Evolutionary conservation across 306 rosid species (phyloP), one percentile per base, ranked within the genome.

Genomic region (Inga oerstediana): DNA sequence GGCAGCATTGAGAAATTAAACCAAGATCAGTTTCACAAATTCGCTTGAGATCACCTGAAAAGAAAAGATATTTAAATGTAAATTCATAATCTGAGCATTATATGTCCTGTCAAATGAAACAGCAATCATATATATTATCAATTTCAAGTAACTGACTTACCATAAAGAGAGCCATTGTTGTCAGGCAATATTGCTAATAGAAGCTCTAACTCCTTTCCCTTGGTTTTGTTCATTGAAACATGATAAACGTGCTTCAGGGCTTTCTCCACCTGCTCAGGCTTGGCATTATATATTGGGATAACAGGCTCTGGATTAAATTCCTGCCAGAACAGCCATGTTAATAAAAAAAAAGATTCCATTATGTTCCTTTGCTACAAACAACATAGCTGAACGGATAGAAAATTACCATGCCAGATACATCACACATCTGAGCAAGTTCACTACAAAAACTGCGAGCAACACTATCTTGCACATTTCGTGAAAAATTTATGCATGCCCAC

Each of bases 401-500:
- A 69, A 56, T 43, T 92, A 95, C 99, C 99, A 95, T 95, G 92
- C 99, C 99, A 76, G 99, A 95, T 45, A 95, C 96, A 92, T 93
- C 97, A 87, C 98, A 95, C 98, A 95, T 95, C 77, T 95, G 98
- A 22, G 89, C 97, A 83, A 95, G 97, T 76, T 95, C 99, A 14
- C 34, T 74, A 58, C 98, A 93, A 86, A 95, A 95, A 20, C 98
- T 91, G 58, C 96, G 97, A 44, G 93, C 97, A 56, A 93, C 93
- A 20, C 89, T 92, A 58, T 95, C 99, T 81, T 95, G 99, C 81
- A 95, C 98, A 2, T 91, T 85, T 73, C 99, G 77, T 49, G 99
- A 95, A 89, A 95, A 95, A 83, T 95, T 95, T 44, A 95, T 92
- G 87, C 99, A 95, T 32, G 98, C 99, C 99, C 99, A 95, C 46